phyloP scores from a whole-genome alignment of 306 rosid genomes.

The Echinosophora koreensis region DNA sequence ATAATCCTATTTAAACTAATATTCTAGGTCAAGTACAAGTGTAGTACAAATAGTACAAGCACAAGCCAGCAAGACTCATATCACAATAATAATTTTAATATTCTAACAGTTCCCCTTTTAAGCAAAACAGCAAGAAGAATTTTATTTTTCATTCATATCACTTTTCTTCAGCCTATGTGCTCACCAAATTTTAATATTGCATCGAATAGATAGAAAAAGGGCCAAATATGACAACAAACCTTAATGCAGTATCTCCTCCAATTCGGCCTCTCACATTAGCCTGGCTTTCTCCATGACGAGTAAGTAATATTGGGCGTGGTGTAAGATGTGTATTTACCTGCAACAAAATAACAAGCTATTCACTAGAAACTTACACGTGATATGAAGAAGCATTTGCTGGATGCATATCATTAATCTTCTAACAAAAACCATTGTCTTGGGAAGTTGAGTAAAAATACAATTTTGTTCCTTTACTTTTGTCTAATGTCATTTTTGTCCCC shows the following conservation, averaged over 20 bases:
- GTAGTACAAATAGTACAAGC: not conserved
- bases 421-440: not conserved
- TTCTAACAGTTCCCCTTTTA: slow-evolving; percentile 24
- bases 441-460: slow-evolving; percentile 4
- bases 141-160: slow-evolving; percentile 8
- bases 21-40: not conserved
- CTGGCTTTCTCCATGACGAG: slow-evolving; percentile 97
- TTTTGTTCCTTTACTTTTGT: not conserved
- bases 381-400: slow-evolving; percentile 20
- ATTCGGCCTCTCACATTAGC: slow-evolving; percentile 95
- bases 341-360: slow-evolving; percentile 35
- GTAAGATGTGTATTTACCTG: slow-evolving; percentile 97
- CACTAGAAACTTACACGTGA: slow-evolving; percentile 23
- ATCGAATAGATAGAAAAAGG: slow-evolving; percentile 13
- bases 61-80: not conserved
- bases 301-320: slow-evolving; percentile 95
- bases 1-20: not conserved
- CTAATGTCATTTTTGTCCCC: not conserved
- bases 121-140: slow-evolving; percentile 12
- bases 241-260: slow-evolving; percentile 90
- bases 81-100: not conserved
- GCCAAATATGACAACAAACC: slow-evolving; percentile 58
- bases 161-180: slow-evolving; percentile 2
- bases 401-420: slow-evolving; percentile 30
- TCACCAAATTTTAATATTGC: slow-evolving; percentile 9